A percentile compares a stretch with the other conserved stretches of the same genome.
Evolutionary conservation across 257 asterid genomes (phyloP).

Genomic region (Fraxinus anomala): DNA sequence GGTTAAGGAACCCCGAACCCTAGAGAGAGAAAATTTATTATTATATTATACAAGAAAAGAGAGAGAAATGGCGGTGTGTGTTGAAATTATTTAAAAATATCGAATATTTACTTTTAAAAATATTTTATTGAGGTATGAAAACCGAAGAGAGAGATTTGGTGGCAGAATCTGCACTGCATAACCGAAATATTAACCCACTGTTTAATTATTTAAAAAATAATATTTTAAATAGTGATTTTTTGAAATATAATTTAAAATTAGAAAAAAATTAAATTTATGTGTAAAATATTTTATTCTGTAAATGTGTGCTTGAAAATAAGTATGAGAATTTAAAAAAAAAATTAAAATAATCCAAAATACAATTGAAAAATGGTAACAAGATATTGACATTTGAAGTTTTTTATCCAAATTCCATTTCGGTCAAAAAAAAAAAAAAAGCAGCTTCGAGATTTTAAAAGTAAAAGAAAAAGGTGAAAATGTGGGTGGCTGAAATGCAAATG

Average conservation of each 20-base stretch:
- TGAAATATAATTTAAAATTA: too few relatives aligned
- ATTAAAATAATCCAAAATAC: too few relatives aligned
- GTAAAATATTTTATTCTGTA: too few relatives aligned
- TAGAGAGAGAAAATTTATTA: conserved; percentile 26
- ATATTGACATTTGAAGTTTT: too few relatives aligned
- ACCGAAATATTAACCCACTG: too few relatives aligned
- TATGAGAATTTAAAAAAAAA: too few relatives aligned
- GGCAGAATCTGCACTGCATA: too few relatives aligned
- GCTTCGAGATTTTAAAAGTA: background rate
- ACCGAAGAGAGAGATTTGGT: conserved; percentile 28
- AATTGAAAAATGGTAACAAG: background rate
- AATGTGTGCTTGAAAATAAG: too few relatives aligned
- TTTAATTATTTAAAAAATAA: too few relatives aligned
- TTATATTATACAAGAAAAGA: conserved; percentile 8
- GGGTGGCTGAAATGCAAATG: background rate
- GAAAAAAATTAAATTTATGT: too few relatives aligned
- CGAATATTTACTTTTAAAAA: background rate
- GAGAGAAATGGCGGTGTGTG: background rate
- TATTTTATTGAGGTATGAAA: background rate
- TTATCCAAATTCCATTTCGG: too few relatives aligned
- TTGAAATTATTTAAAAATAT: background rate
- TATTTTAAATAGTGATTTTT: too few relatives aligned
- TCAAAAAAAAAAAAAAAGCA: background rate
- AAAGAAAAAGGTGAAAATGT: background rate
- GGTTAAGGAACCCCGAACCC: conserved; percentile 49